Base-by-base conservation (phyloP, 2,329 filamentous ascomycete genomes). In the Cladosporium sp. region DNA sequence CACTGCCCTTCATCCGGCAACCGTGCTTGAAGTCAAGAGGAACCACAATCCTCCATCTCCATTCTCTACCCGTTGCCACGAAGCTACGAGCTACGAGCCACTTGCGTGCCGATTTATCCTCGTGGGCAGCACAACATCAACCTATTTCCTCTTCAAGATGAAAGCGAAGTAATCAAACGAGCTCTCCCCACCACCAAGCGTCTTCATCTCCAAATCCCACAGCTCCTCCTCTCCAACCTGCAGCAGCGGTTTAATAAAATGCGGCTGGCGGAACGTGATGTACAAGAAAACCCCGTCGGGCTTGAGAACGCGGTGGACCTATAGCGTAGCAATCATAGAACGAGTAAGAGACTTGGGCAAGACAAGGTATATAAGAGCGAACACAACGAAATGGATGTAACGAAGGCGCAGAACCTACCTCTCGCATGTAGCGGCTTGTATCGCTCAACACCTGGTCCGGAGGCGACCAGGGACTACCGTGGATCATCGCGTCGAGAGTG, bases 141-240 rank as follows among this genome's bases (percentile, higher is more conserved):
- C 6, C 37, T 43, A 55, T 37, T 58, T 59, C 62, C 76, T 78
- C 54, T 64, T 70, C 58, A 80, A 67, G 6, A 76, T 61, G 54
- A 75, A 82, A 1, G 76, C 78, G 66, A 74, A 78, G 64, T 83
- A 82, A n/a, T 77, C 76, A 61, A 83, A 81, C 0, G 73, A 73
- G 36, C 76, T 75, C 22, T 67, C 70, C 5, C 67, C 67, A 15
- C 61, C 66, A 5, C 71, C 72, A 3, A 82, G 67, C 9, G 72
- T 68, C 51, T 82, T 75, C 59, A 80, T 68, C 3, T 76, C 65
- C 22, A 82, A 54, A 25, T 74, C 67, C 80, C 79, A 83, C 6
- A 76, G 64, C 36, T 25, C 38, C 37, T 54, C 51, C 0, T 72
- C 73, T 2, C 76, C 71, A 8, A 70, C 66, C 25, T 75, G 73